Conservation (phyloP, 202 grass and related monocot species). For the Panicum virgatum region DNA sequence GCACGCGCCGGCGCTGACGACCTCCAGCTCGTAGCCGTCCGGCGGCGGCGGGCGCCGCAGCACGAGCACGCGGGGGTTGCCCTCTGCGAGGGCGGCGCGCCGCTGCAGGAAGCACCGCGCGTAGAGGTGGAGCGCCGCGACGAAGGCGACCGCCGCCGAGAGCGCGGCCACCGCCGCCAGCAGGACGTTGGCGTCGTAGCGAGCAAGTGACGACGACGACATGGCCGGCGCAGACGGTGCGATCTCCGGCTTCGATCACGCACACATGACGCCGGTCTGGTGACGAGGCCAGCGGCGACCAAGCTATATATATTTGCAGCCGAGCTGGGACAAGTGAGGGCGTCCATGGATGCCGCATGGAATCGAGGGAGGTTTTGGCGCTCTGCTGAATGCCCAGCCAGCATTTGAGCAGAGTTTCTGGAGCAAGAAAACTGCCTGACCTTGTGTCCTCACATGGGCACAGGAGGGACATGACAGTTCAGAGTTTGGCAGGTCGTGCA, state of each 20-base stretch:
- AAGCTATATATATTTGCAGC: neutral
- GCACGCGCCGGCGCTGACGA: neutral
- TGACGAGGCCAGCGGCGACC: neutral
- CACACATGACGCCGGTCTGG: neutral
- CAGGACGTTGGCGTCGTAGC: constrained; percentile 33
- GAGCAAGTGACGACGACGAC: neutral
- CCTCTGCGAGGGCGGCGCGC: neutral
- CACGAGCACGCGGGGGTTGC: neutral
- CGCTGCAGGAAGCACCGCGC: constrained; percentile 36
- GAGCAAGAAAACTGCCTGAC: constrained; percentile 30
- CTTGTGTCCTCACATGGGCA: constrained; percentile 39
- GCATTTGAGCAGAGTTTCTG: constrained; percentile 22
- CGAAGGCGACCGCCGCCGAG: constrained; percentile 41
- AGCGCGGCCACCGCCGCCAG: constrained; percentile 47
- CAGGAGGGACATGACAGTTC: constrained; percentile 24
- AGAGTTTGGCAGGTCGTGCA: constrained; percentile 15
- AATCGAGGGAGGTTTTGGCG: constrained; percentile 53
- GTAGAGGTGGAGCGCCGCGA: constrained; percentile 48
- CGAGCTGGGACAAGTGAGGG: neutral
- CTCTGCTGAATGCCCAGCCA: constrained; percentile 1
- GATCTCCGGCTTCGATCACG: neutral
- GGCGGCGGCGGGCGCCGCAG: neutral
- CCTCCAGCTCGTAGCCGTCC: constrained; percentile 26
- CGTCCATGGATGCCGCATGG: constrained; percentile 43
- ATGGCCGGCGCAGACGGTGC: constrained; percentile 20